These are phyloP conservation scores for Penicillium cosmopolitanum DNA, from an alignment of 495 filamentous ascomycete species.

Conservation along the genomic window DNA sequence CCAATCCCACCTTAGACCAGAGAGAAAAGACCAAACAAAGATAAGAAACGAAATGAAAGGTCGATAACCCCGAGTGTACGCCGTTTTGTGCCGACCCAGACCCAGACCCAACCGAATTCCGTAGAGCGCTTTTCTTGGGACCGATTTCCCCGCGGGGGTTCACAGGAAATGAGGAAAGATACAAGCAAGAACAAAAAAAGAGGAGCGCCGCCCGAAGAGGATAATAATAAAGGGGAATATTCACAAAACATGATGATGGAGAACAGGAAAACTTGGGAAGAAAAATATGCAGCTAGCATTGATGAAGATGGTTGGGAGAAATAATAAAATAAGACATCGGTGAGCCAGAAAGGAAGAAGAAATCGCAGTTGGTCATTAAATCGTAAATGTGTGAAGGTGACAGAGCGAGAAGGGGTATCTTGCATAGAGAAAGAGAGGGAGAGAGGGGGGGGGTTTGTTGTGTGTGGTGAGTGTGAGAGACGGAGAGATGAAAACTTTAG, in stretches of 20 bases:
- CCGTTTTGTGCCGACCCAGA: conserved; percentile 23
- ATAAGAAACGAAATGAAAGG: conserved; percentile 15
- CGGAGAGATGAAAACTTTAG: conserved; percentile 25
- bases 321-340: conserved; percentile 10
- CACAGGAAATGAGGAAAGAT: background rate
- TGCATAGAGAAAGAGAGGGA: conserved; percentile 8
- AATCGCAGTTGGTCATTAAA: conserved; percentile 24
- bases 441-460: background rate
- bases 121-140: conserved; percentile 28
- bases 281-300: conserved; percentile 26
- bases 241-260: conserved; percentile 28
- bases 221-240: conserved; percentile 30
- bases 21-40: conserved; percentile 12
- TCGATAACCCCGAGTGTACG: conserved; percentile 14
- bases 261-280: conserved; percentile 11
- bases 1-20: too few species aligned
- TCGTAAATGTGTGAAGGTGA: conserved; percentile 20
- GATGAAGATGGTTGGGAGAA: conserved; percentile 13
- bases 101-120: conserved; percentile 25
- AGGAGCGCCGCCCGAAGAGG: conserved; percentile 28
- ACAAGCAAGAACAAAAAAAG: conserved; percentile 20
- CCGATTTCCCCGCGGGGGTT: conserved; percentile 13
- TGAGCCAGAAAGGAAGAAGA: conserved; percentile 17
- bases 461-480: conserved; percentile 10
- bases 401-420: background rate